phyloP scores from a whole-genome alignment of 768 basidiomycete genomes.

The Hypholoma sublateritium region DNA sequence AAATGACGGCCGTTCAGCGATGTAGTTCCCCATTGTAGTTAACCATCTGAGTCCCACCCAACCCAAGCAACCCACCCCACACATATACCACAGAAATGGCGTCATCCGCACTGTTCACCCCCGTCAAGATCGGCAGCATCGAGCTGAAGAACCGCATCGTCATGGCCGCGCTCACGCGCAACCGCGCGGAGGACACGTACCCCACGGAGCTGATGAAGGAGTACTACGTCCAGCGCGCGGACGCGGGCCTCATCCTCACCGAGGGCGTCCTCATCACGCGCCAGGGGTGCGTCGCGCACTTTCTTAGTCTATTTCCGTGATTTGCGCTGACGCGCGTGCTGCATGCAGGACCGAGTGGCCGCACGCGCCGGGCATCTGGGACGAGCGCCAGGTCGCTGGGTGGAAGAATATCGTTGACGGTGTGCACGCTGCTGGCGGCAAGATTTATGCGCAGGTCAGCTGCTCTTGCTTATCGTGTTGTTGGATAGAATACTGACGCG shows the following conservation, averaged over 20 bases:
- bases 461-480: too few relatives aligned
- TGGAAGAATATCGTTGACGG: constrained; percentile 39
- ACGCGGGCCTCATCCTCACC: constrained; percentile 32
- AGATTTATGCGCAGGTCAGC: constrained; percentile 36
- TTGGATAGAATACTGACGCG: neutral
- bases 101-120: constrained; percentile 25
- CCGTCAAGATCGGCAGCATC: constrained; percentile 34
- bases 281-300: constrained; percentile 26
- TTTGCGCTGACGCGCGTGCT: neutral
- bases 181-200: constrained; percentile 34
- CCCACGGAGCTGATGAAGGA: constrained; percentile 34
- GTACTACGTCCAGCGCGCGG: constrained; percentile 35
- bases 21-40: too few relatives aligned
- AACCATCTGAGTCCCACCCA: too few relatives aligned
- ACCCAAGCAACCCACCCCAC: too few relatives aligned
- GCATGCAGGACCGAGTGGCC: constrained; percentile 33
- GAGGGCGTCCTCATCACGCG: constrained; percentile 31
- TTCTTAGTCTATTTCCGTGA: neutral
- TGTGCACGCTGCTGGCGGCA: constrained; percentile 38
- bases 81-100: neutral
- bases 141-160: constrained; percentile 36
- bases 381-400: constrained; percentile 29
- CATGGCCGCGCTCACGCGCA: constrained; percentile 41
- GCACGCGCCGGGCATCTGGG: constrained; percentile 39
- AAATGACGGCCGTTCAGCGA: too few relatives aligned